phyloP scores from a whole-genome alignment of 2,329 filamentous ascomycete genomes.

The Colletotrichum orchidophilum region DNA sequence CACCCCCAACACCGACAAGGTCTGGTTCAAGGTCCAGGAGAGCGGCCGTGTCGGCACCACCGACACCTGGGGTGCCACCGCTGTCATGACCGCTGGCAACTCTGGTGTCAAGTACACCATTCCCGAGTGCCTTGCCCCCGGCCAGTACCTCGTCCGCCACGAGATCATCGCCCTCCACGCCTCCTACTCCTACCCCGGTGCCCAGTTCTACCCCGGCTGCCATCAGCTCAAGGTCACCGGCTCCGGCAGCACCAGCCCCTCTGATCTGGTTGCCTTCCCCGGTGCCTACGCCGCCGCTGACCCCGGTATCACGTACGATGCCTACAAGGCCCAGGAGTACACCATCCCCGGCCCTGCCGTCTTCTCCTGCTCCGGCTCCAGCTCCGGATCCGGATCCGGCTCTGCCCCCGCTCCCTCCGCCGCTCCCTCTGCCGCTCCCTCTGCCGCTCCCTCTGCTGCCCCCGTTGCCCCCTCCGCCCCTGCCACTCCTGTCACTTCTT shows the following conservation, averaged over 20 bases:
- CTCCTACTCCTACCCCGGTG: constrained; percentile 54
- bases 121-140: constrained; percentile 56
- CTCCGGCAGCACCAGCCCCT: constrained; percentile 50
- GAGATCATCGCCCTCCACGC: constrained; percentile 61
- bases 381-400: constrained; percentile 17
- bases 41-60: constrained; percentile 58
- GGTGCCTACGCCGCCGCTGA: constrained; percentile 58
- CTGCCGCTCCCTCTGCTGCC: constrained; percentile 5
- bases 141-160: constrained; percentile 63
- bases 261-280: constrained; percentile 55
- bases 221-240: constrained; percentile 61
- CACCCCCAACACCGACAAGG: constrained; percentile 54
- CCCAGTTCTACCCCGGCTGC: constrained; percentile 64
- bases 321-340: constrained; percentile 56
- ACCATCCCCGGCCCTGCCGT: constrained; percentile 57
- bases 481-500: constrained; percentile 3
- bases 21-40: constrained; percentile 66
- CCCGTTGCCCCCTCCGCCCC: neutral
- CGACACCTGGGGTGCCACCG: constrained; percentile 56
- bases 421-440: neutral
- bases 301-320: constrained; percentile 57
- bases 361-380: constrained; percentile 49
- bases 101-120: constrained; percentile 56
- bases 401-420: constrained; percentile 9
- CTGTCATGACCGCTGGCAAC: constrained; percentile 55